Evolutionary conservation across 768 basidiomycete genomes (phyloP), one percentile per base, ranked within the genome.

Genomic region (Symmetrospora coprosmae): DNA sequence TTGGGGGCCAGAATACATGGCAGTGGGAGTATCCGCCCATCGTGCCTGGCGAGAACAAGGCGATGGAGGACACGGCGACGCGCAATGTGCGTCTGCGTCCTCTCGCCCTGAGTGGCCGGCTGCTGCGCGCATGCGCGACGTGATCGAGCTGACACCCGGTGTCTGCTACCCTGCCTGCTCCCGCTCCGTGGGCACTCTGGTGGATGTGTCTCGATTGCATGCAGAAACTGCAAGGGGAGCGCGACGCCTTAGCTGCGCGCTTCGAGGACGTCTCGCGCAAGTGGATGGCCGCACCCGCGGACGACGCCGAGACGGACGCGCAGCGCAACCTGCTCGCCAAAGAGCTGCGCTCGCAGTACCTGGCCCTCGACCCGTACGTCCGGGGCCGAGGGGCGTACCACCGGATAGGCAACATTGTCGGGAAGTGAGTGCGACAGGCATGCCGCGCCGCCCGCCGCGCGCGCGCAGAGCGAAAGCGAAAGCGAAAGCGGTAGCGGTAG

Each of bases 1-100:
- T 58, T 2, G 62, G 62, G 30, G 62, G 62, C 2, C 48, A 53
- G 28, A 63, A 35, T 14, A 39, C 9, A 9, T 63, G 67, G 67
- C 35, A 53, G 27, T 68, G 67, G 67, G 21, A 65, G 13, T 68
- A 68, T 30, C 61, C 61, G 28, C 56, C 55, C 0, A 60, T 68
- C 45, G 63, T 62, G 1, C 63, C 63, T 0, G 65, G 65, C 1
- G 66, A 67, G 56, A 67, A 67, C 46, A 38, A 41, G n/a, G 19
- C 48, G 2, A 63, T 66, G 27, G 30, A 61, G 19, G 40, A 62
- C 21, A 30, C 19, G 13, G 27, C 9, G 28, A 45, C 27, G 30
- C 30, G 45, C 9, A 4, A 35, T 19, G 40, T 56, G 4, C 11
- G 31, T 16, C n/a, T 14, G n/a, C n/a, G n/a, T n/a, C n/a, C n/a